Evolutionary conservation across 805 yeast species (phyloP), one percentile per base, ranked within the genome.

Genomic region (Teunomyces pallodes): DNA sequence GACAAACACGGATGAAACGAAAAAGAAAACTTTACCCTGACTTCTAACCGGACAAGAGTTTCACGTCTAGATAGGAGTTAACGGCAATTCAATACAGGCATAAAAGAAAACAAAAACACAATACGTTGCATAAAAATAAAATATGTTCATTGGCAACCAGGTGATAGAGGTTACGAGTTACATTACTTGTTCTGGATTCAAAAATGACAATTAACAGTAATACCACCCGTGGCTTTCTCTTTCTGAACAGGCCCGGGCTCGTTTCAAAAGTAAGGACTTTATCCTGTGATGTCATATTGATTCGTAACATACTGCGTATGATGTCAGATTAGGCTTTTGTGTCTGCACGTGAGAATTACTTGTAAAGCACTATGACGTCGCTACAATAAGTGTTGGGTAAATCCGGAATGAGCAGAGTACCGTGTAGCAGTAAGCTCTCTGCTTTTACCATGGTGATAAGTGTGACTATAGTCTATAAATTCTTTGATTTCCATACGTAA

Each of bases 311-410:
- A 26, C 16, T 20, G 26, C 2, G 7, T 38, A 38, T 38, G 41
- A 38, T 38, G 41, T 38, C 41, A 38, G 27, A 38, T 7, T n/a
- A 10, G 10, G 28, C 14, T 38, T 38, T 38, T 38, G 41, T 38
- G 41, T 38, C 9, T 26, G 41, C 41, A 38, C 41, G 41, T 38
- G 30, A 38, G 41, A 38, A 38, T 38, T n/a, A 9, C n/a, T 5
- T 10, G 5, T 12, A 26, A 24, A 20, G 41, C 30, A 38, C 29
- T 26, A 38, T 38, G 41, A 38, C 41, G 41, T 38, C 12, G 27
- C 5, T 2, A 24, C 14, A 24, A 9, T 20, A 12, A 13, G 13
- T 24, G 41, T n/a, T 38, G 30, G 41, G 29, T n/a, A 38, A 6
- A n/a, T 14, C n/a, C 35, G 13, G 14, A 16, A 13, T 16, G 8